Percentiles rank a stretch among this genome's conserved stretches.
Conservation (phyloP, 768 basidiomycete species). For the Lactarius sp. region DNA sequence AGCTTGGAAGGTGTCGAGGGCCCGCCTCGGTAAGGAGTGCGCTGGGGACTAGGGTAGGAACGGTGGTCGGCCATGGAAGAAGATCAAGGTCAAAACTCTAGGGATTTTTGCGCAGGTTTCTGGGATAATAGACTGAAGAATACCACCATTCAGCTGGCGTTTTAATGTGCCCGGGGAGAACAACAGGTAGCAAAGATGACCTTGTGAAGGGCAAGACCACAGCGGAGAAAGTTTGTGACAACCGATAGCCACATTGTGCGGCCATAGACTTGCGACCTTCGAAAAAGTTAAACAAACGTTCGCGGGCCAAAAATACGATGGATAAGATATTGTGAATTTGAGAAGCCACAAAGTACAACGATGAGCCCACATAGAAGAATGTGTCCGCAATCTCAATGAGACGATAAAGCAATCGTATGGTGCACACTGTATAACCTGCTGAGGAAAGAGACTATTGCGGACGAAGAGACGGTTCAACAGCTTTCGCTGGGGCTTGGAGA, state of each 20-base stretch:
- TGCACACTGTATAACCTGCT: neutral
- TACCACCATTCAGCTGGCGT: neutral
- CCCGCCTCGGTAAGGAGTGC: conserved; percentile 2
- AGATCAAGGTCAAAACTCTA: neutral
- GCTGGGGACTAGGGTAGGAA: neutral
- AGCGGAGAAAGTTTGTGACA: neutral
- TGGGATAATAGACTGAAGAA: neutral
- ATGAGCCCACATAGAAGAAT: neutral
- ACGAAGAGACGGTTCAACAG: neutral
- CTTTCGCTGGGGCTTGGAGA: neutral
- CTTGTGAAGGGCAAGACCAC: neutral
- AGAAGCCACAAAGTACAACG: neutral
- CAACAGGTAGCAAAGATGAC: neutral
- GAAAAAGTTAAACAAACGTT: neutral
- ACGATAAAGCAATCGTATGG: neutral
- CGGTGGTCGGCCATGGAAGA: neutral
- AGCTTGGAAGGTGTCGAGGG: conserved; percentile 1
- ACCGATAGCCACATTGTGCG: neutral
- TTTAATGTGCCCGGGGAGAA: neutral
- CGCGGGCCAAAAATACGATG: neutral
- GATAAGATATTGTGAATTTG: neutral
- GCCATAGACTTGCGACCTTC: neutral
- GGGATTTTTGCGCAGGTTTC: neutral
- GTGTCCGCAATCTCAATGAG: neutral
- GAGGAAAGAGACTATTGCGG: neutral